Evolutionary conservation across 495 filamentous ascomycete species (phyloP), one percentile per base, ranked within the genome.

Genomic region (Stereocaulon alpinum): DNA sequence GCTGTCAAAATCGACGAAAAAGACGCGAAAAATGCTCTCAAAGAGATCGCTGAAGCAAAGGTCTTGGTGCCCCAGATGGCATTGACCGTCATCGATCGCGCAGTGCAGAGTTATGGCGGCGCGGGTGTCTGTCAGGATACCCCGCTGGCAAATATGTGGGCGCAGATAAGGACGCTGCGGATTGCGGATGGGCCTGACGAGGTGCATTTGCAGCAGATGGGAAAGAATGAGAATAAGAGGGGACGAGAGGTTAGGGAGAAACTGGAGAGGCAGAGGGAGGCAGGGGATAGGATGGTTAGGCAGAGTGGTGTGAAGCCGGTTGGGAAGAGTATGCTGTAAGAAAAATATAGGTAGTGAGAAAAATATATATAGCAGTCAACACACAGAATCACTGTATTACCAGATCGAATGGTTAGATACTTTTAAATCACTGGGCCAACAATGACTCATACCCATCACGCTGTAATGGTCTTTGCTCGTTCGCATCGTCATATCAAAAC

Each of bases 161-260:
- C 91, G 24, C 72, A 81, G 55, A 86, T 89, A 64, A 77, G 91
- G 34, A 96, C 91, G 2, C 69, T 96, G 64, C 77, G 88, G 56
- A 82, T 96, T 67, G 91, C 88, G 4, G 91, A 96, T 73, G 91
- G 91, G 6, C 91, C 91, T 0, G 91, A 95, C 72, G 91, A 96
- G 79, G 90, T 94, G 42, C 91, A 96, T 72, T 71, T 96, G 70
- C 87, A 94, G 74, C 91, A 96, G 70, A 77, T 96, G 73, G 91
- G 89, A 12, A 80, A 81, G 65, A 83, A 89, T 53, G 91, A 96
- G 78, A 94, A 91, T 68, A 84, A 80, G 73, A 71, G 79, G 43
- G 78, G 82, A 42, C 77, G 76, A 71, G 83, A 79, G 44, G 76
- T 90, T 54, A 74, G 77, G 40, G 76, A 76, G 51, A 85, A 81